Percentiles rank a stretch among this genome's conserved stretches.
Conservation (phyloP, 2,329 filamentous ascomycete species). For the Aspergillus fructus region DNA sequence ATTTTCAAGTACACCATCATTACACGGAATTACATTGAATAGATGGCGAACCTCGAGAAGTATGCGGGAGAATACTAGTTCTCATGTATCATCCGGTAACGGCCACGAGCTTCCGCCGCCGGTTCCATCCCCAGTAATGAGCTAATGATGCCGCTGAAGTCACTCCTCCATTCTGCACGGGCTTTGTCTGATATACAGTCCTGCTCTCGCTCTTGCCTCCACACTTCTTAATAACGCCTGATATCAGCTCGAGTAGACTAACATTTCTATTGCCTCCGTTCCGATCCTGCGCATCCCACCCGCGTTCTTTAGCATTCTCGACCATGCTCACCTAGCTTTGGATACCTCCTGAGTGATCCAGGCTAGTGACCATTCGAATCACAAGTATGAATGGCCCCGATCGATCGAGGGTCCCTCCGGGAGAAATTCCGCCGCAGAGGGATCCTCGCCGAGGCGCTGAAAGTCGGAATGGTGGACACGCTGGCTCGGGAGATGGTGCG, state of each 20-base stretch:
- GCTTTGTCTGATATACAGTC: constrained; percentile 2
- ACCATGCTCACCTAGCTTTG: constrained; percentile 35
- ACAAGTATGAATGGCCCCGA: constrained; percentile 39
- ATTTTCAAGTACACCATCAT: neutral
- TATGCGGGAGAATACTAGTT: neutral
- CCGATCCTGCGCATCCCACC: constrained; percentile 10
- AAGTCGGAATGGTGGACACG: constrained; percentile 30
- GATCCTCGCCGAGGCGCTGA: constrained; percentile 35
- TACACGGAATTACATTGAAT: constrained; percentile 1
- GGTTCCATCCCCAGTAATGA: constrained; percentile 28
- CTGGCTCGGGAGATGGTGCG: constrained; percentile 31
- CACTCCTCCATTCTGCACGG: constrained; percentile 14
- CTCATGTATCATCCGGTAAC: constrained; percentile 10
- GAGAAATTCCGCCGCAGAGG: constrained; percentile 29
- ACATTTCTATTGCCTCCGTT: constrained; percentile 2
- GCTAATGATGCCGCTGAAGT: constrained; percentile 24
- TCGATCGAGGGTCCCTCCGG: constrained; percentile 33
- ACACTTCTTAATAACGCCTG: neutral
- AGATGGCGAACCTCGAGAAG: neutral
- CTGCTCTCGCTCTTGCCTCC: neutral
- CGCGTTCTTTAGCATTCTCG: constrained; percentile 22
- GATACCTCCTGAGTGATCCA: constrained; percentile 25
- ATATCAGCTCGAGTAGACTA: constrained; percentile 5
- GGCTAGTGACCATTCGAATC: constrained; percentile 19
- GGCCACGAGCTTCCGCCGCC: constrained; percentile 25